Evolutionary conservation across 345 rosid genomes (phyloP), one percentile per base, ranked within the genome.

Genomic region (Hibiscus mutabilis): DNA sequence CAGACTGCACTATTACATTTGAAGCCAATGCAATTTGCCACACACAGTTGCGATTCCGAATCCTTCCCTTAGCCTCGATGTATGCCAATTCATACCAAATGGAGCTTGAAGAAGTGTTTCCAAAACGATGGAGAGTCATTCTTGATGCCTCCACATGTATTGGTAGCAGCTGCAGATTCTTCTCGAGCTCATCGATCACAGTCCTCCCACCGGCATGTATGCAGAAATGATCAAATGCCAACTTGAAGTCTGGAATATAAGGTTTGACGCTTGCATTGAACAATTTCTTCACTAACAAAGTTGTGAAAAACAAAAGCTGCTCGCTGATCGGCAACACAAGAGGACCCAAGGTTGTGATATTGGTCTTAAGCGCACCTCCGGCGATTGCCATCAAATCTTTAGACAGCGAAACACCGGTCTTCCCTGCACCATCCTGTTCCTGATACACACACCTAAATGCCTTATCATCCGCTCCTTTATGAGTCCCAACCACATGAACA

Each of bases 21-120:
- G 74, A 82, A 83, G 15, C 87, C 87, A 60, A 83, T 33, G 87
- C 89, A 75, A 86, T 86, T 74, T 84, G 87, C 86, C 87, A 86
- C 44, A 84, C 83, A 0, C 82, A 82, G 56, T 82, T 66, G 31
- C 82, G 80, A 73, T 60, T 79, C 14, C 78, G 58, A 77, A 85
- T 83, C 76, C 86, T 79, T 24, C 83, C 84, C 66, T 82, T 85
- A 42, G 86, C 80, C 69, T 85, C 88, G 0, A 35, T 86, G 49
- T 84, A 86, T 4, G 87, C 81, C 66, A 80, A 10, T 61, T 82
- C 87, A 49, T 49, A 49, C 53, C 53, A 49, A 16, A 49, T 49
- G 16, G 53, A 49, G 18, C 53, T 49, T 14, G 53, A 49, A 4
- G 53, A 49, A 49, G 53, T 49, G 53, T 49, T 49, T 14, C 53